Conservation (phyloP, 192 early-diverging fungal genomes). For the Coemansia umbellata region DNA sequence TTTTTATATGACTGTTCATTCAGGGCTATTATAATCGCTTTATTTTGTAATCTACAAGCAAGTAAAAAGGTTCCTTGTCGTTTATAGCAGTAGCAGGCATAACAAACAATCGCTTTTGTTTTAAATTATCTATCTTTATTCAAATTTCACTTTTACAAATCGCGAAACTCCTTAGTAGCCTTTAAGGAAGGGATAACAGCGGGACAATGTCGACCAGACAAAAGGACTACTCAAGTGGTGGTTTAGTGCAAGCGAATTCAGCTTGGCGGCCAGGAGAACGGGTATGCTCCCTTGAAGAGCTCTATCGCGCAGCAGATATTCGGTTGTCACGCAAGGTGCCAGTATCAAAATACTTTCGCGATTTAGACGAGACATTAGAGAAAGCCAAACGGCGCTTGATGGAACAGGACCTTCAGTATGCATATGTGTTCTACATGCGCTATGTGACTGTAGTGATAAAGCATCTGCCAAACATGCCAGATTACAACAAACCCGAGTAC, state of each 20-base stretch:
- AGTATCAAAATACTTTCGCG: slow-evolving; percentile 35
- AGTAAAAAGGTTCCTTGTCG: too few species aligned
- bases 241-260: neutral
- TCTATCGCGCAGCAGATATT: slow-evolving; percentile 35
- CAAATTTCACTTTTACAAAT: too few species aligned
- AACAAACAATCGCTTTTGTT: too few species aligned
- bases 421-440: slow-evolving; percentile 69
- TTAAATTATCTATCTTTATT: too few species aligned
- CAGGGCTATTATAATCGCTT: too few species aligned
- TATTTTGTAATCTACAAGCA: too few species aligned
- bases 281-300: slow-evolving; percentile 37
- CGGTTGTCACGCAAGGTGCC: slow-evolving; percentile 29
- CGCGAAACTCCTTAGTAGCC: too few species aligned
- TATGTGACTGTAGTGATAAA: slow-evolving; percentile 61
- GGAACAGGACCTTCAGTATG: slow-evolving; percentile 64
- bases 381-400: slow-evolving; percentile 54
- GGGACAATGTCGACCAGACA: slow-evolving; percentile 11
- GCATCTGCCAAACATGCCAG: slow-evolving; percentile 57
- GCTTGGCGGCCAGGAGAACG: slow-evolving; percentile 46
- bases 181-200: too few species aligned
- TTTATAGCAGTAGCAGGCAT: too few species aligned
- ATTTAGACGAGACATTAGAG: slow-evolving; percentile 39
- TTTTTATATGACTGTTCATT: too few species aligned
- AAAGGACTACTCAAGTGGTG: neutral
- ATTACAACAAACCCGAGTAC: slow-evolving; percentile 51